Base-by-base conservation (phyloP, 495 filamentous ascomycete species). In the Cenococcum geophilum region DNA sequence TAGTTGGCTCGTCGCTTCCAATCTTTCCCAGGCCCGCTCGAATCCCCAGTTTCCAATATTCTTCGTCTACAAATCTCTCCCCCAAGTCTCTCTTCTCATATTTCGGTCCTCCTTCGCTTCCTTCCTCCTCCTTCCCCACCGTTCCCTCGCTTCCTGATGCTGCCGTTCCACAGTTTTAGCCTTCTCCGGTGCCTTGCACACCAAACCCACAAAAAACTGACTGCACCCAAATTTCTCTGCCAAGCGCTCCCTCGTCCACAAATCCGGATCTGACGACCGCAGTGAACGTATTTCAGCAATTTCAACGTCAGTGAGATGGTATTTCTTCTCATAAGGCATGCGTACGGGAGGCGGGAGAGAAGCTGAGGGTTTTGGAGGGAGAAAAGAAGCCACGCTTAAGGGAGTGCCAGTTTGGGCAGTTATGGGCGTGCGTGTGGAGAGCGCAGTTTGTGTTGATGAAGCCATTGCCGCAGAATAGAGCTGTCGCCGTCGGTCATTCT, bases 251-350 rank as follows among this genome's bases (percentile, higher is more conserved):
- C 87, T 80, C 64, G 84, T 90, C 89, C 91, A 93, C 43, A 70
- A 78, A 60, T 80, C 76, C 0, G 89, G 88, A 72, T 95, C 86
- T 55, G 73, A 72, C 23, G 71, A 68, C 58, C 89, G 82, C 68
- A 96, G 79, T 59, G 71, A 70, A 57, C 88, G 82, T 67, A 97
- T 93, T 78, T 95, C 88, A 53, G 80, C 82, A 49, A 97, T 82
- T 65, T 97, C 83, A 59, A 80, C 78, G 27, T 73, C 74, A 6
- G 78, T 88, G 52, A 98, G 76, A 76, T 96, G 87, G 72, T 96
- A 92, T 67, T 80, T 85, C 64, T 85, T 85, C 70, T 82, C 73
- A n/a, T 77, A 71, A 12, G 66, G 62, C 49, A 74, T 67, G 47
- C 79, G 77, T 58, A 85, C 72, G 0, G 85, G 76, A 9, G 85